phyloP scores from a whole-genome alignment of 2,329 filamentous ascomycete species.

The Xylaria sp. region DNA sequence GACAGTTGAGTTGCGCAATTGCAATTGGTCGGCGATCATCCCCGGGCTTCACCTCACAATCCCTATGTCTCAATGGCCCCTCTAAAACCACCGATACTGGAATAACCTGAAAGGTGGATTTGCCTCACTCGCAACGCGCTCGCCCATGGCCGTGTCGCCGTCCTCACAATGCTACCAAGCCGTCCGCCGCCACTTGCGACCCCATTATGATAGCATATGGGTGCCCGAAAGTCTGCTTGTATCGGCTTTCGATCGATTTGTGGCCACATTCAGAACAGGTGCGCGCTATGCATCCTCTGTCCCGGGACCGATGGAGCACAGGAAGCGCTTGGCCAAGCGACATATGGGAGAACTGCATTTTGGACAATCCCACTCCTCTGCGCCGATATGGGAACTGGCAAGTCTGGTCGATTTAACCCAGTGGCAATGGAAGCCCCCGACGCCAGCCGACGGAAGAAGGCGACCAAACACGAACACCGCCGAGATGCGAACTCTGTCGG shows the following conservation, averaged over 20 bases:
- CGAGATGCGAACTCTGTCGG: constrained; percentile 1
- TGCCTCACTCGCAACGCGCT: constrained; percentile 8
- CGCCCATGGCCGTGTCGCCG: constrained; percentile 59
- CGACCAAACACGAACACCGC: constrained; percentile 13
- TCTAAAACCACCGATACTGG: constrained; percentile 24
- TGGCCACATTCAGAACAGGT: constrained; percentile 43
- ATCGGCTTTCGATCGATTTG: constrained; percentile 60
- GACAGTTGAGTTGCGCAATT: constrained; percentile 8
- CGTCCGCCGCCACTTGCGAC: constrained; percentile 55
- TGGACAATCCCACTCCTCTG: constrained; percentile 50
- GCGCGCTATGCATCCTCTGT: constrained; percentile 53
- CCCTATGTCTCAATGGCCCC: constrained; percentile 1
- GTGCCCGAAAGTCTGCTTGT: constrained; percentile 67
- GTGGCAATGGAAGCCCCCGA: constrained; percentile 65
- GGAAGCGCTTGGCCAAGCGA: constrained; percentile 63
- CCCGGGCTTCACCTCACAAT: background rate
- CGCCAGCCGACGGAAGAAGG: constrained; percentile 44
- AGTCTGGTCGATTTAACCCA: constrained; percentile 56
- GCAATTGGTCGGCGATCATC: background rate
- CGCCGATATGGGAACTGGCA: constrained; percentile 59
- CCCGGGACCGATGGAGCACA: constrained; percentile 65
- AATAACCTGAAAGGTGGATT: constrained; percentile 23
- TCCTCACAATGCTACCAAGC: constrained; percentile 61
- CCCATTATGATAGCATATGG: constrained; percentile 62
- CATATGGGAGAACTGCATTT: constrained; percentile 62